Conservation (phyloP, 371 early-diverging fungal species). For the Massospora cicadina region DNA sequence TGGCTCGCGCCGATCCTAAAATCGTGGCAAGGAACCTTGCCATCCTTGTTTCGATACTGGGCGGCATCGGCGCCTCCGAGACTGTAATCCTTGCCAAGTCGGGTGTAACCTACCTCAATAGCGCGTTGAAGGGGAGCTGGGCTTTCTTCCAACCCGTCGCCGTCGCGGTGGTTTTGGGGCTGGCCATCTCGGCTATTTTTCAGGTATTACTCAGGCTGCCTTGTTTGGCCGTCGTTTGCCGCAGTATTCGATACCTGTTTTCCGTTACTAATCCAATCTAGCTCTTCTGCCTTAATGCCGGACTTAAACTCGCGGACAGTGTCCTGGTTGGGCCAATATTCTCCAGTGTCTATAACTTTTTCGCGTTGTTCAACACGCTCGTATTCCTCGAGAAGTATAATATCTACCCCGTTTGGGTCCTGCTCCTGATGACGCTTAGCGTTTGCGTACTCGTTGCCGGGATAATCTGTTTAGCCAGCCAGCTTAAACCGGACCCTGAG, state of each 20-base stretch:
- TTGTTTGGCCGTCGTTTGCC: not conserved
- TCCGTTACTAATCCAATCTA: constrained; percentile 11
- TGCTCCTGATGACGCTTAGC: constrained; percentile 31
- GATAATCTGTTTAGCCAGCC: not conserved
- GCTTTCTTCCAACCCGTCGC: not conserved
- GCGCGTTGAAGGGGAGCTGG: not conserved
- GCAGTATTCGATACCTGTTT: not conserved
- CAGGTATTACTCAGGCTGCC: constrained; percentile 2
- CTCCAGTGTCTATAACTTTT: constrained; percentile 42
- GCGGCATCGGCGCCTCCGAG: constrained; percentile 42
- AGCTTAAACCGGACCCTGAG: not conserved
- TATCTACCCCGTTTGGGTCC: constrained; percentile 36
- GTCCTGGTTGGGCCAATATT: constrained; percentile 54
- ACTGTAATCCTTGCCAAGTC: constrained; percentile 44
- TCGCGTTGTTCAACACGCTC: constrained; percentile 41
- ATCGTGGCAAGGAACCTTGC: constrained; percentile 32
- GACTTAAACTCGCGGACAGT: constrained; percentile 36
- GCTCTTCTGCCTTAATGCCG: constrained; percentile 49
- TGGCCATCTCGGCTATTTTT: not conserved
- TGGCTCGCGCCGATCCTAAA: constrained; percentile 21
- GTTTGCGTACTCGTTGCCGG: constrained; percentile 15
- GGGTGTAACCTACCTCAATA: constrained; percentile 15
- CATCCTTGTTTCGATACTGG: constrained; percentile 37
- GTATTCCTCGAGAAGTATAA: constrained; percentile 38
- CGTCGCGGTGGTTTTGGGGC: not conserved